These are phyloP conservation scores for Teratosphaeria nubilosa DNA, from an alignment of 2,329 filamentous ascomycete genomes.

Conservation along the genomic window DNA sequence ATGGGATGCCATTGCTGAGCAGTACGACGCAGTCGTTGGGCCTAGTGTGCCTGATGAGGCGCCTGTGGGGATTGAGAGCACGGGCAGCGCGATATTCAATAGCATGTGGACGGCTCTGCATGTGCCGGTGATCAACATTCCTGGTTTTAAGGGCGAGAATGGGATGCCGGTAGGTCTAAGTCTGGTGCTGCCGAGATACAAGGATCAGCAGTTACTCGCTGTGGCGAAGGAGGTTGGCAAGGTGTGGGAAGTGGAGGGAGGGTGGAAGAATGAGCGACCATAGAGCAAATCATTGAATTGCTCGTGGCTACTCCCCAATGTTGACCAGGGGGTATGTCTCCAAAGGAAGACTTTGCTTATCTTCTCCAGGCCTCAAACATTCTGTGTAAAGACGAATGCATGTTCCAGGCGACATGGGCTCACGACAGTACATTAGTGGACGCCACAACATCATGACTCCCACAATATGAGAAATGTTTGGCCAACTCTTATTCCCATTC, in stretches of 20 bases:
- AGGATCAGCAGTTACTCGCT: conserved; percentile 33
- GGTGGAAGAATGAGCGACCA: conserved; percentile 4
- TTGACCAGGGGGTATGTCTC: too few relatives aligned
- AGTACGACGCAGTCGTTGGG: conserved; percentile 47
- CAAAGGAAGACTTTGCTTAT: too few relatives aligned
- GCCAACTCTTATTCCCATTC: too few relatives aligned
- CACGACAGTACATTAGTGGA: too few relatives aligned
- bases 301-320: too few relatives aligned
- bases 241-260: conserved; percentile 32
- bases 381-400: too few relatives aligned
- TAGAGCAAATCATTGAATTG: too few relatives aligned
- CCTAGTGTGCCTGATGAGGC: conserved; percentile 53
- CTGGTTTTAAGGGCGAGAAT: conserved; percentile 49
- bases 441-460: too few relatives aligned
- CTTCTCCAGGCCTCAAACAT: too few relatives aligned
- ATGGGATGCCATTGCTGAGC: conserved; percentile 42
- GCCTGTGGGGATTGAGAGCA: conserved; percentile 43
- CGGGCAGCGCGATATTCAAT: conserved; percentile 42
- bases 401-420: too few relatives aligned
- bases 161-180: conserved; percentile 52
- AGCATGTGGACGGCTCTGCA: conserved; percentile 37
- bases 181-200: conserved; percentile 38
- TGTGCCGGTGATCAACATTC: conserved; percentile 53
- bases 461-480: too few relatives aligned
- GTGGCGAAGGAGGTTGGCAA: conserved; percentile 33